Percentiles rank a stretch among this genome's conserved stretches.
Conservation (phyloP, 768 basidiomycete species). For the Naematelia aurantialba region DNA sequence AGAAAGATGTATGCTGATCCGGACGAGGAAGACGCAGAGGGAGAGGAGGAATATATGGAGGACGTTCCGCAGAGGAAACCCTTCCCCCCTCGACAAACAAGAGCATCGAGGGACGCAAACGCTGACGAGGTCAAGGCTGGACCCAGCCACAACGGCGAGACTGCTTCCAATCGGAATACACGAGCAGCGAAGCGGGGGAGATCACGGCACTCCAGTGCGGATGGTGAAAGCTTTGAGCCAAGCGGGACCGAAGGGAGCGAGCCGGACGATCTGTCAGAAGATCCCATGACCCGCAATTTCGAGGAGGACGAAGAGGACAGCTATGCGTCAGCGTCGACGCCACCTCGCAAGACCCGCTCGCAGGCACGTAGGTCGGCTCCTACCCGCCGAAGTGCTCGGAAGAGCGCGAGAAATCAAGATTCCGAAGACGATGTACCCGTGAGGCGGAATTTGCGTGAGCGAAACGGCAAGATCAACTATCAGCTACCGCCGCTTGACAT, state of each 20-base stretch:
- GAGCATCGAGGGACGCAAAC: constrained; percentile 7
- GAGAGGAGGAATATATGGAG: constrained; percentile 12
- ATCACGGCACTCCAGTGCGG: constrained; percentile 30
- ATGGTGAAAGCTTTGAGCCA: constrained; percentile 32
- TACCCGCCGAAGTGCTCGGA: constrained; percentile 19
- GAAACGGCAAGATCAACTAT: constrained; percentile 23
- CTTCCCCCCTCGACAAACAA: constrained; percentile 27
- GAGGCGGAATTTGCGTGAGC: not conserved
- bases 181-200: constrained; percentile 4
- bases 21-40: constrained; percentile 13
- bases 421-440: constrained; percentile 32
- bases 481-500: constrained; percentile 34
- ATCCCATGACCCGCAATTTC: constrained; percentile 15
- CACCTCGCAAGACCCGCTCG: not conserved
- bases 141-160: constrained; percentile 14
- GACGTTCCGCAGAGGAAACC: constrained; percentile 18
- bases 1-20: constrained; percentile 15
- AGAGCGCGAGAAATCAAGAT: constrained; percentile 9
- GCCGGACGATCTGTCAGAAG: constrained; percentile 20
- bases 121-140: constrained; percentile 1
- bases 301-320: constrained; percentile 16
- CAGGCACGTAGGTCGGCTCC: constrained; percentile 7
- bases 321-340: not conserved
- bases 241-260: constrained; percentile 11
- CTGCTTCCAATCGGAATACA: not conserved